Conservation (phyloP, 139 green algal genomes). For the Chlamydomonas sphaeroides region DNA sequence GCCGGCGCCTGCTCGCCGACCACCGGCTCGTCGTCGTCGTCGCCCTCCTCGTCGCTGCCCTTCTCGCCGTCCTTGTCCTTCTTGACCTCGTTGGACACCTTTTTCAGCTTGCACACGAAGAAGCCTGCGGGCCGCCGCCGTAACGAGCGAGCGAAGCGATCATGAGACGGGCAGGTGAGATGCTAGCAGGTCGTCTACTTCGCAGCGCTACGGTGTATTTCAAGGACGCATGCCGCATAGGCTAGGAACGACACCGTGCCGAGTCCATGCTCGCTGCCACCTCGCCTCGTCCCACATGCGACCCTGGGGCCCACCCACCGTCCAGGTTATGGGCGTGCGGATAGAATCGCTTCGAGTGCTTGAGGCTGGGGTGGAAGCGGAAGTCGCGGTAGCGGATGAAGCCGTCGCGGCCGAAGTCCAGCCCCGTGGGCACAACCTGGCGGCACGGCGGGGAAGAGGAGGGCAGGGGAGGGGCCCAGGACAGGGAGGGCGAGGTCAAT, state of each 20-base stretch:
- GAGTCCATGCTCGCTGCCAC: no score
- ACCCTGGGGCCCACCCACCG: constrained; percentile 65
- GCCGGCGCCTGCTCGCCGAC: not conserved
- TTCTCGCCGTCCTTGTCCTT: constrained; percentile 48
- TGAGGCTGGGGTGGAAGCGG: constrained; percentile 93
- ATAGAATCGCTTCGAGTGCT: constrained; percentile 92
- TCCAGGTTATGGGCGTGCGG: constrained; percentile 99
- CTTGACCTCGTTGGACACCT: constrained; percentile 84
- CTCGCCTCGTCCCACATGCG: no score
- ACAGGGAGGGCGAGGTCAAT: no score
- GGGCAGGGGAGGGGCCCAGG: no score
- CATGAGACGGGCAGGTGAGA: no score
- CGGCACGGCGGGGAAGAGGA: no score
- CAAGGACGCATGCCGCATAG: no score
- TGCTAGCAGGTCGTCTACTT: no score
- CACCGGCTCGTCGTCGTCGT: constrained; percentile 5
- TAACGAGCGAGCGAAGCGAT: no score
- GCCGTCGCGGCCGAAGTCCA: constrained; percentile 94
- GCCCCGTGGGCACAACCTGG: constrained; percentile 87
- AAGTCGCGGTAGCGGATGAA: constrained; percentile 90
- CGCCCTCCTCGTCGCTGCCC: constrained; percentile 44
- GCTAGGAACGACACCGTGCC: no score
- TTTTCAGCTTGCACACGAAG: constrained; percentile 99
- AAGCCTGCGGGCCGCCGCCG: constrained; percentile 77
- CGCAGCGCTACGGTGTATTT: no score